Conservation (phyloP, 352 stramenopile genomes). For the Phytopythium cucurbitacearum region DNA sequence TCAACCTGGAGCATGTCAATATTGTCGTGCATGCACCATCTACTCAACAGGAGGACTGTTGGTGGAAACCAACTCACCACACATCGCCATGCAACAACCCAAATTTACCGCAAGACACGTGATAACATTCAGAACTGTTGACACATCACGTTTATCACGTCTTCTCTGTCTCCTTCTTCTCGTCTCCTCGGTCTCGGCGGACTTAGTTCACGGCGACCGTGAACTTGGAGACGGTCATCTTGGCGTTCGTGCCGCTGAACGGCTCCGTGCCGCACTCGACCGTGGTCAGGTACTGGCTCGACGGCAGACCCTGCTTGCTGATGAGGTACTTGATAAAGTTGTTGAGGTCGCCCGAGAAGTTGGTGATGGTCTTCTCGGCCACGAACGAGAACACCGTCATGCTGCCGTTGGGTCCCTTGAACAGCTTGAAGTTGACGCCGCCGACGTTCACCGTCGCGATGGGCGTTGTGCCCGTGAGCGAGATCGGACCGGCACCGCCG, state of each 20-base stretch:
- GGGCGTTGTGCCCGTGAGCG: constrained; percentile 14
- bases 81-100: too few species aligned
- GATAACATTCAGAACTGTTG: too few species aligned
- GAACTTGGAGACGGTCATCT: constrained; percentile 24
- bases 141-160: too few species aligned
- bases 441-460: constrained; percentile 17
- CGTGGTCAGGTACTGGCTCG: constrained; percentile 20
- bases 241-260: constrained; percentile 21
- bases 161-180: too few species aligned
- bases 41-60: too few species aligned
- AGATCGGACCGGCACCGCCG: constrained; percentile 21
- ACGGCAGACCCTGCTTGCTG: constrained; percentile 17
- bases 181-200: too few species aligned
- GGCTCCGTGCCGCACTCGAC: constrained; percentile 24
- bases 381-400: constrained; percentile 31
- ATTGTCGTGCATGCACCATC: too few species aligned
- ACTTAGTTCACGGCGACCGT: constrained; percentile 17
- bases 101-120: too few species aligned
- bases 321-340: constrained; percentile 21
- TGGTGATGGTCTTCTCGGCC: constrained; percentile 13
- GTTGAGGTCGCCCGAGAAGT: constrained; percentile 20
- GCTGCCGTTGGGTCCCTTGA: constrained; percentile 25
- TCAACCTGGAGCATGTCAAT: too few species aligned
- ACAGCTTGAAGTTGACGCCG: constrained; percentile 22
- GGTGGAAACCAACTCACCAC: too few species aligned